Percentiles rank a stretch among this genome's conserved stretches.
Evolutionary conservation across 352 stramenopile species (phyloP).

Genomic region (Aphanomyces euteiches): DNA sequence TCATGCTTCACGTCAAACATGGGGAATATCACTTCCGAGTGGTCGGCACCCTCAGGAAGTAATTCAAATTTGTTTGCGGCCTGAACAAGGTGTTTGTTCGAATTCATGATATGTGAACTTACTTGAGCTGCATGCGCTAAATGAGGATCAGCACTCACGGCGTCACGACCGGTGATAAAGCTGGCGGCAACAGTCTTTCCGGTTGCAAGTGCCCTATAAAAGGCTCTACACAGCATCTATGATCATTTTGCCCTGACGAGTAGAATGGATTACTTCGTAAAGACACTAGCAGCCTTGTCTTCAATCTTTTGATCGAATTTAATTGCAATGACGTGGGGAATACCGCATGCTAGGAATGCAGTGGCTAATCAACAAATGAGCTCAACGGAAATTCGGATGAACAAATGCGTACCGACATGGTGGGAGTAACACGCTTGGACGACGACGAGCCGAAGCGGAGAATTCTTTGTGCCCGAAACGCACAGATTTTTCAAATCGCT

Average conservation of each 20-base stretch:
- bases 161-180: constrained; percentile 70
- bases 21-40: constrained; percentile 80
- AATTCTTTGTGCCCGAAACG: constrained; percentile 48
- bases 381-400: neutral
- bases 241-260: constrained; percentile 27
- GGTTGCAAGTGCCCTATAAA: constrained; percentile 71
- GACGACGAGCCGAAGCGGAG: constrained; percentile 66
- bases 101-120: neutral
- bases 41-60: constrained; percentile 65
- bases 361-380: constrained; percentile 42
- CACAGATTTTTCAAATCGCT: constrained; percentile 66
- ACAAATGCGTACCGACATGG: constrained; percentile 35
- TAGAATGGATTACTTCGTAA: constrained; percentile 44
- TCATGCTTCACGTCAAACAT: constrained; percentile 48
- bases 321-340: constrained; percentile 89
- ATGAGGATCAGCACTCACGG: constrained; percentile 63
- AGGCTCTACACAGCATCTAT: constrained; percentile 30
- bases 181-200: constrained; percentile 67
- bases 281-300: constrained; percentile 82
- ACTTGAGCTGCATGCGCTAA: constrained; percentile 23
- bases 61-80: constrained; percentile 76
- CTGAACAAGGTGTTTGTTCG: neutral
- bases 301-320: constrained; percentile 81
- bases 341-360: constrained; percentile 85
- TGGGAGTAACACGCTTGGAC: constrained; percentile 77